Evolutionary conservation across 768 basidiomycete species (phyloP), one percentile per base, ranked within the genome.

Genomic region (Russula brevipes): DNA sequence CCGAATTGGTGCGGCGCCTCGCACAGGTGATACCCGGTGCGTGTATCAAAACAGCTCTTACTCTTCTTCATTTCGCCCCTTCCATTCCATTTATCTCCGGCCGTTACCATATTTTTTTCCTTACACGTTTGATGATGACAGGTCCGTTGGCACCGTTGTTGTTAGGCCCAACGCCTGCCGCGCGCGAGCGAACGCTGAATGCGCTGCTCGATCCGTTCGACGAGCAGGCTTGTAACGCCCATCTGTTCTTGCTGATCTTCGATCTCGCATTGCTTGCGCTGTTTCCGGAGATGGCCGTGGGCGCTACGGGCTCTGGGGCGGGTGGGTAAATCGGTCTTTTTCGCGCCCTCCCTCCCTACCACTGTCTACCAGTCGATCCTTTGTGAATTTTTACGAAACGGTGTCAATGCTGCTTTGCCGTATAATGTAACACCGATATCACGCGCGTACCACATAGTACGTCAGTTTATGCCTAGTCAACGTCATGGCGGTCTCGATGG

Each of bases 241-340:
- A 94, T 67, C 78, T 97, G 1, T 74, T 85, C 0, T 76, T 92
- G 45, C 78, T 92, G 68, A 62, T 96, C 1, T 72, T 96, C 16
- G 94, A 97, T 68, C 76, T 85, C 9, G 53, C 91, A 2, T 69
- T 95, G n/a, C 71, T 86, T 42, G 79, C 79, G 3, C 68, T 95
- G 42, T 91, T 94, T 68, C 94, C 94, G 0, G 93, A 94, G 74
- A 75, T 96, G 68, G 80, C 77, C n/a, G 74, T 71, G 19, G 73
- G 63, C 1, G 63, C 63, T 3, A 45, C 63, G 47, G 63, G 55
- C 24, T 16, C 52, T 14, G 63, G 50, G 9, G 42, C 38, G 41
- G 44, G 41, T 44, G 42, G 24, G 12, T 38, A 14, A 33, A 5
- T 45, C 36, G 47, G 24, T 36, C 24, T 24, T 1, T 24, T 24